Percentiles rank a stretch among this genome's conserved stretches.
Conservation (phyloP, 78 protist genomes). For the Protostelium mycophagum region DNA sequence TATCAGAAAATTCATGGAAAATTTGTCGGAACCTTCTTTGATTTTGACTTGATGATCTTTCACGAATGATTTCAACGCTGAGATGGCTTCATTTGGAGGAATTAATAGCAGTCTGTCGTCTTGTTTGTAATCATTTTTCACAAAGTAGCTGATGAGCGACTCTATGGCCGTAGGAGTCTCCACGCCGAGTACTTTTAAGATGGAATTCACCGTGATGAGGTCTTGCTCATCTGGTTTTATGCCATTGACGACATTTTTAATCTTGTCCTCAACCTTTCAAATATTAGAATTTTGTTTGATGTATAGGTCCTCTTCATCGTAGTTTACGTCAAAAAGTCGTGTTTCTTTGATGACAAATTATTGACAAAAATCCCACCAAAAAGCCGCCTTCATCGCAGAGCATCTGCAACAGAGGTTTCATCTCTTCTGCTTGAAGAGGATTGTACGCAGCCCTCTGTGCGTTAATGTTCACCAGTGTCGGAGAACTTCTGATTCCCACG, state of each 20-base stretch:
- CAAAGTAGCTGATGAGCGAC: background rate
- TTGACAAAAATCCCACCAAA: background rate
- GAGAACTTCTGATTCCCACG: background rate
- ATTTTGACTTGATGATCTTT: slow-evolving; percentile 14
- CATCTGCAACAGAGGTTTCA: slow-evolving; percentile 17
- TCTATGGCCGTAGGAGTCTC: background rate
- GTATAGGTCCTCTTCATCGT: no score
- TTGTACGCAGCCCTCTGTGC: background rate
- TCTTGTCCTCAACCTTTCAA: slow-evolving; percentile 20
- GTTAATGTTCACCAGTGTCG: no score
- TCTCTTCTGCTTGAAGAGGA: background rate
- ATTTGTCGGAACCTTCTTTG: background rate
- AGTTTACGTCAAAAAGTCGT: no score
- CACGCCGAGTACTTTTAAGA: slow-evolving; percentile 37
- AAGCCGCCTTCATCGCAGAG: slow-evolving; percentile 38
- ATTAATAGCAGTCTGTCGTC: background rate
- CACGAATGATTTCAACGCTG: slow-evolving; percentile 23
- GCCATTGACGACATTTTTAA: background rate
- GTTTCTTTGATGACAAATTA: background rate
- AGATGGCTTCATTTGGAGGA: slow-evolving; percentile 22
- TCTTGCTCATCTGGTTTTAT: slow-evolving; percentile 17
- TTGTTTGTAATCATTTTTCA: background rate
- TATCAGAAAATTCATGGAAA: background rate
- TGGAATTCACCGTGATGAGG: slow-evolving; percentile 19
- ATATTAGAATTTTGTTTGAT: no score